A percentile compares a stretch with the other conserved stretches of the same genome.
Conservation (phyloP, 148 eudicot species). For the Nepenthes gracilis region DNA sequence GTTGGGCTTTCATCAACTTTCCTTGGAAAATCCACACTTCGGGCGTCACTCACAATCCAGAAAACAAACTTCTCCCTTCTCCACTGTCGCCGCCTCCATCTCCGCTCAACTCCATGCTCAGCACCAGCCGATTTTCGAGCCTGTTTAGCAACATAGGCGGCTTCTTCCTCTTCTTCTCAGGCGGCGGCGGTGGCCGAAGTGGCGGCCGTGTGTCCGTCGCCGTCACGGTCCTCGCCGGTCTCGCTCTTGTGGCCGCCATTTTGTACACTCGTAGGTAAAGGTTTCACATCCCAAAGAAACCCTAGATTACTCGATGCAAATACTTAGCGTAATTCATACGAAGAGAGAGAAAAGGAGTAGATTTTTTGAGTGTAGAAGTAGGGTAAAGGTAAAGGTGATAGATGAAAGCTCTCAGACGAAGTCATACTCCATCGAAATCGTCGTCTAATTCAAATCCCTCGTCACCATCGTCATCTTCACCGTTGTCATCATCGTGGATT, state of each 20-base stretch:
- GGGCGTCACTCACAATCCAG: not conserved
- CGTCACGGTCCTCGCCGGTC: slow-evolving; percentile 57
- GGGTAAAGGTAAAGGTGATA: slow-evolving; percentile 15
- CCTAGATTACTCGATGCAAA: slow-evolving; percentile 16
- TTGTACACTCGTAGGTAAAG: slow-evolving; percentile 46
- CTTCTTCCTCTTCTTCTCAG: slow-evolving; percentile 9
- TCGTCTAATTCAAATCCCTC: slow-evolving; percentile 21
- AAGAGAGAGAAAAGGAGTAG: not conserved
- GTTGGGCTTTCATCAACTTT: not conserved
- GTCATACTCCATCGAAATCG: slow-evolving; percentile 57
- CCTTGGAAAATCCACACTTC: not conserved
- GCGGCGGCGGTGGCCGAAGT: slow-evolving; percentile 19
- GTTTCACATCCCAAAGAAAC: slow-evolving; percentile 16
- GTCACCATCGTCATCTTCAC: slow-evolving; percentile 40
- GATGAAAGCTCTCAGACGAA: slow-evolving; percentile 78
- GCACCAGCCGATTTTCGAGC: slow-evolving; percentile 10
- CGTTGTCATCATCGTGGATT: slow-evolving; percentile 69
- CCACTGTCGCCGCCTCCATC: slow-evolving; percentile 3
- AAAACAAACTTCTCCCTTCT: not conserved
- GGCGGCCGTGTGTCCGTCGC: slow-evolving; percentile 29
- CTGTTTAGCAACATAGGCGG: slow-evolving; percentile 22
- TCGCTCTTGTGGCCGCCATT: slow-evolving; percentile 54
- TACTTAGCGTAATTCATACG: not conserved
- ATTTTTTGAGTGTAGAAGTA: not conserved
- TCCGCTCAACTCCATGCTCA: slow-evolving; percentile 16